A percentile compares a stretch with the other conserved stretches of the same genome.
phyloP scores from a whole-genome alignment of 768 basidiomycete species.

The Lyophyllum shimeji region DNA sequence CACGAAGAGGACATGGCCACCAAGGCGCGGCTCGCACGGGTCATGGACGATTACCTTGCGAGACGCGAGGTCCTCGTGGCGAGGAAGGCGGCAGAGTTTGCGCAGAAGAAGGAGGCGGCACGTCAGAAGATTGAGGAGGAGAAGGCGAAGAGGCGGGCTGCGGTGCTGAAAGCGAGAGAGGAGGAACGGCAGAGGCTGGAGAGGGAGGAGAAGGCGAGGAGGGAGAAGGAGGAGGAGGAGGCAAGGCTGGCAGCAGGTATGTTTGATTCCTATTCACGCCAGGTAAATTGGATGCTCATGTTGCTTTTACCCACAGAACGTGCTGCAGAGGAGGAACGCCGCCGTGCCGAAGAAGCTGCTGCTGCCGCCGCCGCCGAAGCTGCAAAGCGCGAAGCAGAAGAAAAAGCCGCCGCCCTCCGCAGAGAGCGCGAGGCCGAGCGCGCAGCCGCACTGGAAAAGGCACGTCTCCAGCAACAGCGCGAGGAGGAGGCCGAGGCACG shows the following conservation, averaged over 20 bases:
- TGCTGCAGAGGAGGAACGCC: constrained; percentile 54
- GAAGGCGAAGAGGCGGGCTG: constrained; percentile 68
- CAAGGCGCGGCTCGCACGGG: constrained; percentile 72
- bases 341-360: constrained; percentile 49
- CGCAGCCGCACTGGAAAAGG: constrained; percentile 50
- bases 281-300: background rate
- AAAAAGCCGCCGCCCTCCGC: constrained; percentile 47
- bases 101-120: constrained; percentile 56
- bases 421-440: constrained; percentile 52
- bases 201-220: constrained; percentile 35
- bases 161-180: constrained; percentile 56
- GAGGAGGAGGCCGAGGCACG: constrained; percentile 71
- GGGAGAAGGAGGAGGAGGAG: constrained; percentile 57
- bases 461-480: constrained; percentile 58
- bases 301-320: constrained; percentile 35
- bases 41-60: constrained; percentile 66
- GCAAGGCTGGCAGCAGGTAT: constrained; percentile 50
- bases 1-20: constrained; percentile 70
- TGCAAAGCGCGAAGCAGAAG: constrained; percentile 64
- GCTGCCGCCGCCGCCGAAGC: constrained; percentile 47
- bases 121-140: constrained; percentile 77
- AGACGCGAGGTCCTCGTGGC: constrained; percentile 54
- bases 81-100: constrained; percentile 65
- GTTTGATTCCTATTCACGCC: constrained; percentile 12
- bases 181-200: constrained; percentile 49